These are phyloP conservation scores for Boletus fagicola DNA, from an alignment of 768 basidiomycete genomes.

Conservation along the genomic window DNA sequence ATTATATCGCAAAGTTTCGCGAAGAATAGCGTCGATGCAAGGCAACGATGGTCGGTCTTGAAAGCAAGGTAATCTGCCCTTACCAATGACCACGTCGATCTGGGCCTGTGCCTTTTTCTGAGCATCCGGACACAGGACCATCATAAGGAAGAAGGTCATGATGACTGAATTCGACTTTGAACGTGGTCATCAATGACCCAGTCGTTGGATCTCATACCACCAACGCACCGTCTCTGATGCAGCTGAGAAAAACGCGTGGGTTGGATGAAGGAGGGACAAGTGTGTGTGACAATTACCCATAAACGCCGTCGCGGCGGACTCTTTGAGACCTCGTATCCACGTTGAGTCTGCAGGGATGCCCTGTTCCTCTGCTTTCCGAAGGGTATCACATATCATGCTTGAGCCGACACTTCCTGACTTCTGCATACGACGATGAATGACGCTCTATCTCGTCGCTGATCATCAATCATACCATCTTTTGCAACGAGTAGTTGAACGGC, in stretches of 20 bases:
- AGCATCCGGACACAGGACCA: conserved; percentile 7
- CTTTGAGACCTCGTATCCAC: conserved; percentile 7
- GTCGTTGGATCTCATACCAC: not conserved
- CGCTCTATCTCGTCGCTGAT: not conserved
- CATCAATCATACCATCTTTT: conserved; percentile 2
- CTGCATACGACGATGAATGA: not conserved
- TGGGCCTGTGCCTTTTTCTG: conserved; percentile 17
- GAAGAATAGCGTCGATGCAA: conserved; percentile 12
- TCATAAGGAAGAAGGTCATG: conserved; percentile 10
- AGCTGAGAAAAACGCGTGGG: not conserved
- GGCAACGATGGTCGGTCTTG: conserved; percentile 12
- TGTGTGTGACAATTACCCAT: not conserved
- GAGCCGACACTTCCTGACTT: not conserved
- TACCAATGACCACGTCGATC: conserved; percentile 8
- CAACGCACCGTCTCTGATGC: conserved; percentile 17
- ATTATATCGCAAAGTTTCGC: conserved; percentile 12
- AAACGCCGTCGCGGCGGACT: conserved; percentile 15
- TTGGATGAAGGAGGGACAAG: not conserved
- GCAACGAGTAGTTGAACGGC: conserved; percentile 8
- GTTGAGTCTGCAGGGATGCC: not conserved
- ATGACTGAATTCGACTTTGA: conserved; percentile 23
- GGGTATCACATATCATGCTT: conserved; percentile 8
- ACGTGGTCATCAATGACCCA: not conserved
- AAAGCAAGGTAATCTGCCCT: conserved; percentile 4
- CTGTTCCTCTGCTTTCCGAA: conserved; percentile 5